Evolutionary conservation across 495 filamentous ascomycete genomes (phyloP).

Genomic region (Penicillium egyptiacum): DNA sequence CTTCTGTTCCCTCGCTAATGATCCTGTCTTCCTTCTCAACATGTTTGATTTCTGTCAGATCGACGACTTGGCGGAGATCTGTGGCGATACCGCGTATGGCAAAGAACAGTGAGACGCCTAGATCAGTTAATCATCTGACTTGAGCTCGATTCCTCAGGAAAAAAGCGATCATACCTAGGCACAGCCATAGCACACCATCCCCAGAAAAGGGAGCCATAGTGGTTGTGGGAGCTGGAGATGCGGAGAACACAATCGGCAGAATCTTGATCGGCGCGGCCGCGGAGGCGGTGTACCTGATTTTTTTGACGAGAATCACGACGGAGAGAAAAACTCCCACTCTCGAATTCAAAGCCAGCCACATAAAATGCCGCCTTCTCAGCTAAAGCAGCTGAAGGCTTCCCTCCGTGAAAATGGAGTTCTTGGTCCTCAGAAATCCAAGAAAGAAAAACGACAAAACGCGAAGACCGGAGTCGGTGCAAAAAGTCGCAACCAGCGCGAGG

Average conservation of each 20-base stretch:
- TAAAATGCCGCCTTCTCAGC: conserved; percentile 87
- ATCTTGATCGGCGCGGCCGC: conserved; percentile 19
- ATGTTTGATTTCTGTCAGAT: conserved; percentile 50
- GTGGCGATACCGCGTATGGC: conserved; percentile 46
- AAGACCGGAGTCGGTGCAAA: conserved; percentile 59
- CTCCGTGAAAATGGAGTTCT: conserved; percentile 83
- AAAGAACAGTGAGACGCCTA: conserved; percentile 49
- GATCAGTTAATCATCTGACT: conserved; percentile 6
- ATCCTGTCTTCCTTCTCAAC: conserved; percentile 47
- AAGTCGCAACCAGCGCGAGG: conserved; percentile 70
- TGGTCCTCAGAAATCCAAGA: conserved; percentile 87
- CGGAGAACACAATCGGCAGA: conserved; percentile 39
- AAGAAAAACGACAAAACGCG: conserved; percentile 74
- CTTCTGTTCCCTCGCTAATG: conserved; percentile 49
- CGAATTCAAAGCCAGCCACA: conserved; percentile 10
- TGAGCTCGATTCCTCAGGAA: neutral
- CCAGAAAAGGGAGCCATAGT: conserved; percentile 43
- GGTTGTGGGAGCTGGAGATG: conserved; percentile 23
- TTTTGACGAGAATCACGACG: conserved; percentile 25
- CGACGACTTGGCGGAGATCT: conserved; percentile 47
- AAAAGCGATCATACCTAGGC: conserved; percentile 34
- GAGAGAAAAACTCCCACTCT: conserved; percentile 24
- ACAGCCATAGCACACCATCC: conserved; percentile 47
- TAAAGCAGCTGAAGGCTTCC: conserved; percentile 91
- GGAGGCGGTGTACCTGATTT: conserved; percentile 38